These are phyloP conservation scores for Agrocybe chaxingu DNA, from an alignment of 768 basidiomycete species.

Conservation along the genomic window DNA sequence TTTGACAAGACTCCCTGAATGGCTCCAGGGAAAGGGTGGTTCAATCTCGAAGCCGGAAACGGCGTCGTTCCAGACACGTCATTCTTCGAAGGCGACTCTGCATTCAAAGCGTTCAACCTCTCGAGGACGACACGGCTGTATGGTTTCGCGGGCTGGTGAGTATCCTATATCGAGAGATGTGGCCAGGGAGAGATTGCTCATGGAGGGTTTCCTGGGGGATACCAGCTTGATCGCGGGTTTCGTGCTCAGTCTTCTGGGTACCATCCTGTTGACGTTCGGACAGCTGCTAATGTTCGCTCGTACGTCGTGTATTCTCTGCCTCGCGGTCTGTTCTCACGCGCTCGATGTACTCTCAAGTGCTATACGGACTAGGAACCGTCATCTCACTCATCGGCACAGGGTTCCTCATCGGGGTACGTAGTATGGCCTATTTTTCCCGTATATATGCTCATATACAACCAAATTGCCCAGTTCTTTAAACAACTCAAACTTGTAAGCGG, in stretches of 20 bases:
- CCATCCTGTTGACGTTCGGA: constrained; percentile 73
- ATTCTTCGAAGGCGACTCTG: constrained; percentile 87
- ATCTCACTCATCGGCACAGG: constrained; percentile 85
- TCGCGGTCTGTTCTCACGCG: constrained; percentile 4
- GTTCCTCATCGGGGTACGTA: constrained; percentile 83
- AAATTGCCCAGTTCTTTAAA: constrained; percentile 57
- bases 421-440: background rate
- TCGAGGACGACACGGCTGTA: constrained; percentile 80
- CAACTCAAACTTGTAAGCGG: constrained; percentile 74
- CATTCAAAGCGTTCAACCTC: constrained; percentile 76
- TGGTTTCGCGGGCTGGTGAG: constrained; percentile 83
- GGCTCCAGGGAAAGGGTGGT: constrained; percentile 75
- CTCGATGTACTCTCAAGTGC: constrained; percentile 41
- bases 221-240: constrained; percentile 72
- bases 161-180: background rate
- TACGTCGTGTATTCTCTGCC: constrained; percentile 33
- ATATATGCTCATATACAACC: background rate
- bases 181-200: background rate
- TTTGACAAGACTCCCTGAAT: constrained; percentile 7
- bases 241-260: constrained; percentile 75
- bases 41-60: constrained; percentile 71
- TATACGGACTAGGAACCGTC: constrained; percentile 81
- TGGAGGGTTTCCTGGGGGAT: background rate
- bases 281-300: constrained; percentile 69
- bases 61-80: constrained; percentile 69